phyloP scores from a whole-genome alignment of 1,284 basidiomycete species.

The Heimioporus punctisporus region DNA sequence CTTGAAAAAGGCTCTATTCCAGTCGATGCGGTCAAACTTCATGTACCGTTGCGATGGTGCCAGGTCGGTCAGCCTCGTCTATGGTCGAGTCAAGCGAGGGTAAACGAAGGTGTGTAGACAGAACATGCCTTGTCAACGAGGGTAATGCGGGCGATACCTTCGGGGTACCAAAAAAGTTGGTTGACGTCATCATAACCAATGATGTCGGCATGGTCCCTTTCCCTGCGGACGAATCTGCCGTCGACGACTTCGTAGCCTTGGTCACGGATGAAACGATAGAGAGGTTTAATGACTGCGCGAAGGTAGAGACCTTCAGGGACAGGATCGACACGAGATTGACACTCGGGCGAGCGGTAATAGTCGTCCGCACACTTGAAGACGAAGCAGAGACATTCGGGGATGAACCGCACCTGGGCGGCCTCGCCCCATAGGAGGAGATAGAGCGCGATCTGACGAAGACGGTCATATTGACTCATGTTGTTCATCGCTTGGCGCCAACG shows the following conservation, averaged over 20 bases:
- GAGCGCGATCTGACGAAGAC: conserved; percentile 95
- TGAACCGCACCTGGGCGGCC: conserved; percentile 98
- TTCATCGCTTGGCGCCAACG: conserved; percentile 99
- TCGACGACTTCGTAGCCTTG: conserved; percentile 98
- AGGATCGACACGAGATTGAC: conserved; percentile 92
- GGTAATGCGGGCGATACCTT: conserved; percentile 94
- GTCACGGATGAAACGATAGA: conserved; percentile 98
- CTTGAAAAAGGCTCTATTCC: conserved; percentile 96
- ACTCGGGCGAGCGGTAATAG: conserved; percentile 99
- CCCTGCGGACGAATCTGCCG: conserved; percentile 93
- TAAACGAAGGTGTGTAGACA: too few relatives aligned
- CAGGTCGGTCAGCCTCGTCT: conserved; percentile 90
- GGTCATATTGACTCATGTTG: conserved; percentile 98
- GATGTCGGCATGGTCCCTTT: conserved; percentile 93
- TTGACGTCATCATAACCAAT: conserved; percentile 99
- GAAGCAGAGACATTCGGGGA: conserved; percentile 97
- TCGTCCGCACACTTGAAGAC: conserved; percentile 99
- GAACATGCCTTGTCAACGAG: conserved; percentile 81
- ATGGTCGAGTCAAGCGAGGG: background rate
- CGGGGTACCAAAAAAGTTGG: conserved; percentile 99
- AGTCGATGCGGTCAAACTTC: conserved; percentile 95
- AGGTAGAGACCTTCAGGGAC: conserved; percentile 97
- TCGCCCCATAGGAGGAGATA: conserved; percentile 99
- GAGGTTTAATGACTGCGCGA: conserved; percentile 88
- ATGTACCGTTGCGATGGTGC: conserved; percentile 91